These are phyloP conservation scores for Curvularia hawaiiensis DNA, from an alignment of 2,329 filamentous ascomycete species.

Conservation along the genomic window DNA sequence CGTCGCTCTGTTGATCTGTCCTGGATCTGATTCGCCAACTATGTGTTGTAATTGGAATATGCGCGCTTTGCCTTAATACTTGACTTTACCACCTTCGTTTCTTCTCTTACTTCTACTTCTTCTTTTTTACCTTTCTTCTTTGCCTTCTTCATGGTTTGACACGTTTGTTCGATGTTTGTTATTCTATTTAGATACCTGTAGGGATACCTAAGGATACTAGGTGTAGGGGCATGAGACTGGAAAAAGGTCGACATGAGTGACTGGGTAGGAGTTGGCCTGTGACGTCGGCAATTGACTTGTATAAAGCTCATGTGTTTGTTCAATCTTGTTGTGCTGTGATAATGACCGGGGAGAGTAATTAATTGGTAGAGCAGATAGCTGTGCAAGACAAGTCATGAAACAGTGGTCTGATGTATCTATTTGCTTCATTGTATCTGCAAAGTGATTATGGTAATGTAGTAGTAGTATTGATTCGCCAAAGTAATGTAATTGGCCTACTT, in stretches of 20 bases:
- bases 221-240: slow-evolving; percentile 12
- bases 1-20: slow-evolving; percentile 19
- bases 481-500: not conserved
- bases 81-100: slow-evolving; percentile 28
- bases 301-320: not conserved
- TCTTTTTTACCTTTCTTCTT: slow-evolving; percentile 6
- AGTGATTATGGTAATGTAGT: not conserved
- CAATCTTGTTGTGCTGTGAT: not conserved
- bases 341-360: not conserved
- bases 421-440: not conserved
- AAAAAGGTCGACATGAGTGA: slow-evolving; percentile 12
- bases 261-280: slow-evolving; percentile 7
- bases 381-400: not conserved
- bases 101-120: slow-evolving; percentile 7
- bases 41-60: slow-evolving; percentile 32
- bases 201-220: slow-evolving; percentile 18
- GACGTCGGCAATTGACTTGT: slow-evolving; percentile 9
- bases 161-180: slow-evolving; percentile 8
- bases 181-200: slow-evolving; percentile 34
- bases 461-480: not conserved
- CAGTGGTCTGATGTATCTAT: not conserved
- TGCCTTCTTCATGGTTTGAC: slow-evolving; percentile 2
- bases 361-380: not conserved
- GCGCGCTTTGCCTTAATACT: slow-evolving; percentile 22
- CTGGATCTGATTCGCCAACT: slow-evolving; percentile 20